phyloP scores from a whole-genome alignment of 768 basidiomycete species.

The Xerocomellus intermedius region DNA sequence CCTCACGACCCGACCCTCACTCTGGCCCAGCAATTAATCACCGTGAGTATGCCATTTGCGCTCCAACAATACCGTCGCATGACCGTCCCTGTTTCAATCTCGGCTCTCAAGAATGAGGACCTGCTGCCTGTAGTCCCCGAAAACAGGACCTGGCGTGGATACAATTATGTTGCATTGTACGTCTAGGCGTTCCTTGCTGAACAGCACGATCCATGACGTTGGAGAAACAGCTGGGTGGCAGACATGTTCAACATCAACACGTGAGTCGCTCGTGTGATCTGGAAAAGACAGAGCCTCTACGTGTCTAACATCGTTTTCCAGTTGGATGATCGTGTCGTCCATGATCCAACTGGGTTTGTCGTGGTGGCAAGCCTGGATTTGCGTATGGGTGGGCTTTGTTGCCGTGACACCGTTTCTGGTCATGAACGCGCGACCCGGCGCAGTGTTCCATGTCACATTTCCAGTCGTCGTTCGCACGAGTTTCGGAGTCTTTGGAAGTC shows the following conservation, averaged over 20 bases:
- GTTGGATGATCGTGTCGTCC: conserved; percentile 76
- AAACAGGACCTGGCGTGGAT: conserved; percentile 62
- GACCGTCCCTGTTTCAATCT: conserved; percentile 14
- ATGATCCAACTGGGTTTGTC: conserved; percentile 72
- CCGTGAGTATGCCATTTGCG: conserved; percentile 36
- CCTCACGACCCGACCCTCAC: conserved; percentile 52
- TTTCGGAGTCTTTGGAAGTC: conserved; percentile 74
- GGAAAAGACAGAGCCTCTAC: background rate
- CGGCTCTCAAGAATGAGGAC: conserved; percentile 58
- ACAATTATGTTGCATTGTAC: conserved; percentile 68
- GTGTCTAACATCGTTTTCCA: conserved; percentile 24
- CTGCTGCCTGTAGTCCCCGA: conserved; percentile 63
- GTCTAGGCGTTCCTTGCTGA: conserved; percentile 15
- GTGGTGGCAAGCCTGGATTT: conserved; percentile 87
- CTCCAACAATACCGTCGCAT: background rate
- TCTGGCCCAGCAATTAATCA: conserved; percentile 56
- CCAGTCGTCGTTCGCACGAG: conserved; percentile 74
- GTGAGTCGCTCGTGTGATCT: conserved; percentile 38
- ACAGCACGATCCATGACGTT: background rate
- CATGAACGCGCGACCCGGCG: conserved; percentile 75
- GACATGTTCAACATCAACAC: conserved; percentile 80
- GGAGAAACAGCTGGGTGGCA: conserved; percentile 64
- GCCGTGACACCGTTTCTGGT: conserved; percentile 69
- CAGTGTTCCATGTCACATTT: conserved; percentile 73
- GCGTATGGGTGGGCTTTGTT: conserved; percentile 64